Evolutionary conservation across 2,329 filamentous ascomycete species (phyloP), one percentile per base, ranked within the genome.

Genomic region (Paracamarosporium sp.): DNA sequence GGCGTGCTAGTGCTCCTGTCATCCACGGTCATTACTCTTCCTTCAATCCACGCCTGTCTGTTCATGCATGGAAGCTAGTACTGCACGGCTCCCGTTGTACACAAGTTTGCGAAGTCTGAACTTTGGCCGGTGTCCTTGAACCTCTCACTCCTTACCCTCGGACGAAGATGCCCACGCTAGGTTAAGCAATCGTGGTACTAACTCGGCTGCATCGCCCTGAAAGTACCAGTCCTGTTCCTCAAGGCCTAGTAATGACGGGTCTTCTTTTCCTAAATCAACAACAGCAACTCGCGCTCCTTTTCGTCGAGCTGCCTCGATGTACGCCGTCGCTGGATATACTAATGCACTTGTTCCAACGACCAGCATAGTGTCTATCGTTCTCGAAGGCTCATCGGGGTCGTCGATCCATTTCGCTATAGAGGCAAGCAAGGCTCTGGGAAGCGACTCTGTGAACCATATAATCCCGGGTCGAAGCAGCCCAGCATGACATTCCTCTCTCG

Each of bases 201-300:
- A 74, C 30, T 76, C 74, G 36, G 80, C 81, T 3, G 85, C 85
- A 78, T 88, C 86, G 0, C 86, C 86, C 45, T 83, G 74, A 67
- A 88, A 61, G n/a, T 86, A 81, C 80, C 85, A 88, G 68, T 88
- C 86, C 2, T 75, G 69, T 1, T 80, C 69, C 27, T 75, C 69
- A 45, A 86, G 67, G 1, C 73, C 73, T 5, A 61, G 41, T 13
- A 62, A 35, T 4, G 52, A 56, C 9, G 44, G 36, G 36, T 62
- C 64, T 28, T 65, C 63, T 31, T 53, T 52, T 27, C 60, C 60
- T 15, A 66, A 52, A 52, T 70, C 61, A n/a, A 70, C 58, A 17
- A 67, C 56, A 11, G 65, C 66, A 30, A 69, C 50, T 12, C 61
- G 55, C 2, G 67, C 67, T 13, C 66, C 66, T 22, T 56, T 57